Evolutionary conservation across 179 eudicot genomes (phyloP).

Genomic region (Nepenthes alata): DNA sequence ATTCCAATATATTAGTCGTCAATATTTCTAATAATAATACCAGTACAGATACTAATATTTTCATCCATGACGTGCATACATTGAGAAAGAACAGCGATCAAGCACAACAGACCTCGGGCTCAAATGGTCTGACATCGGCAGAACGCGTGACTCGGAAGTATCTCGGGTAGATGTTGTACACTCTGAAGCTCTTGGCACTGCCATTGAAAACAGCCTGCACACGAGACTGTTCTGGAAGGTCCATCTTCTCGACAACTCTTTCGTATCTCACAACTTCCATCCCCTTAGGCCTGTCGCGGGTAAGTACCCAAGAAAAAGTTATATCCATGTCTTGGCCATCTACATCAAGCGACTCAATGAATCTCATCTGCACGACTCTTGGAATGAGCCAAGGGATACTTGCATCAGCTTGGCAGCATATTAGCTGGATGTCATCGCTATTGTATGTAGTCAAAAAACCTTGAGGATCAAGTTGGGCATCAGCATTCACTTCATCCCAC

Average conservation of each 20-base stretch:
- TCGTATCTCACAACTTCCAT: constrained; percentile 87
- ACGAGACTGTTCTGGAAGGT: constrained; percentile 54
- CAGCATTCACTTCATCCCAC: constrained; percentile 43
- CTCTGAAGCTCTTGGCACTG: constrained; percentile 53
- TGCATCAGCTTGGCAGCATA: constrained; percentile 94
- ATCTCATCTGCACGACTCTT: constrained; percentile 59
- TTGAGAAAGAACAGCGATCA: constrained; percentile 3
- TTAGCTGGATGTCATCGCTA: constrained; percentile 62
- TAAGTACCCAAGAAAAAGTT: constrained; percentile 68
- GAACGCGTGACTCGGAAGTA: constrained; percentile 89
- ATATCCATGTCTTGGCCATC: constrained; percentile 31
- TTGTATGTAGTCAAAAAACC: constrained; percentile 57
- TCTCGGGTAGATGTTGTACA: constrained; percentile 52
- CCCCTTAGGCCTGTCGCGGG: constrained; percentile 87
- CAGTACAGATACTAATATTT: background rate
- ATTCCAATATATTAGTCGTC: no score
- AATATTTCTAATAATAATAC: no score
- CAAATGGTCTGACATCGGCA: constrained; percentile 84
- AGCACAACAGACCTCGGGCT: constrained; percentile 46
- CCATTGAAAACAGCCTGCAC: constrained; percentile 69
- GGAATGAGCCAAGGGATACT: constrained; percentile 84
- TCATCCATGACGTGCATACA: background rate
- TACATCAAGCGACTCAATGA: constrained; percentile 37
- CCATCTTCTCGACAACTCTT: constrained; percentile 27
- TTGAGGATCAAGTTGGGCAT: constrained; percentile 44